A percentile compares a stretch with the other conserved stretches of the same genome.
Evolutionary conservation across 2,329 filamentous ascomycete species (phyloP).

Genomic region (Curvularia hawaiiensis): DNA sequence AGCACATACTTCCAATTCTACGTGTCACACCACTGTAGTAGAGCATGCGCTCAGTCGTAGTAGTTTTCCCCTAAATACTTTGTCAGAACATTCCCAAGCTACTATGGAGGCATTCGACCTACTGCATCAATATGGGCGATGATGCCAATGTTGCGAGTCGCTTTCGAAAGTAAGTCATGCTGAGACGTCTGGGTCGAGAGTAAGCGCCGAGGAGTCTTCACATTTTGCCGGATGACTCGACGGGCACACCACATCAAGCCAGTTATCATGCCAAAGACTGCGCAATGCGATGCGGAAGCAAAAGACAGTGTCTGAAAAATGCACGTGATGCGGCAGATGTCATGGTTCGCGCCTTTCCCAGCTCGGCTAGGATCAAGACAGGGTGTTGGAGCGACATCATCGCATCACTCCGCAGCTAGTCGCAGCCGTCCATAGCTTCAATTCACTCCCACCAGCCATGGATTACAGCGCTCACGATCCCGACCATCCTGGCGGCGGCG

Average conservation of each 20-base stretch:
- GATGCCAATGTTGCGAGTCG: conserved; percentile 95
- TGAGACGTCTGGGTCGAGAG: conserved; percentile 33
- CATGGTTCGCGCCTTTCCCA: conserved; percentile 34
- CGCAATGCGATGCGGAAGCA: conserved; percentile 12
- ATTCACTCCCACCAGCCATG: conserved; percentile 54
- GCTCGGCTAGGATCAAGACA: conserved; percentile 27
- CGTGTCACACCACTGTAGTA: conserved; percentile 92
- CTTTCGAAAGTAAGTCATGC: conserved; percentile 59
- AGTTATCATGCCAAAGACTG: conserved; percentile 40
- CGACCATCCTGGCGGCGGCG: conserved; percentile 61
- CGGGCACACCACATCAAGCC: conserved; percentile 44
- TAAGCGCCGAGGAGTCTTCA: conserved; percentile 35
- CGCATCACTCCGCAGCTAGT: conserved; percentile 27
- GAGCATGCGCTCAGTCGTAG: conserved; percentile 98
- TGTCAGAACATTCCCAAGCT: conserved; percentile 9
- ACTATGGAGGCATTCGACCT: conserved; percentile 32
- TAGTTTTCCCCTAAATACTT: conserved; percentile 77
- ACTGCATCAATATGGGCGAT: conserved; percentile 97
- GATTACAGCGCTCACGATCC: conserved; percentile 68
- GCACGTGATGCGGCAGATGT: conserved; percentile 37
- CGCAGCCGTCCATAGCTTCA: conserved; percentile 27
- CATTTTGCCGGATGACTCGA: conserved; percentile 41
- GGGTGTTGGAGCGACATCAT: conserved; percentile 21
- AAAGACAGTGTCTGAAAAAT: conserved; percentile 10
- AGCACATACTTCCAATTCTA: conserved; percentile 71